A percentile compares a stretch with the other conserved stretches of the same genome.
These are phyloP conservation scores for Marsdenia floribunda DNA, from an alignment of 257 asterid species.

Conservation along the genomic window DNA sequence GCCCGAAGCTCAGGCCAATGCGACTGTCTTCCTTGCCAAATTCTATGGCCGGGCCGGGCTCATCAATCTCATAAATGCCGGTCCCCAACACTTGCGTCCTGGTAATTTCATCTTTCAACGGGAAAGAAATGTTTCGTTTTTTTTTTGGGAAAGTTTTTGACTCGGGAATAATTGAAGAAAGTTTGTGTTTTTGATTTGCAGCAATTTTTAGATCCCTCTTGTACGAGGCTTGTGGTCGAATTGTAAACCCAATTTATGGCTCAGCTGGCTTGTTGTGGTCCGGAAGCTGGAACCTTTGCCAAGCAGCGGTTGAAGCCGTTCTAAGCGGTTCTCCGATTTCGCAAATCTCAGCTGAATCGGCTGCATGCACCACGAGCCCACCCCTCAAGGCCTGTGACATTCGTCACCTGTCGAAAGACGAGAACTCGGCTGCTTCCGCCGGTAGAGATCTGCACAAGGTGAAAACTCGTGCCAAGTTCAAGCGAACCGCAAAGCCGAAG, in stretches of 20 bases:
- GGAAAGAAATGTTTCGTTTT: too few relatives aligned
- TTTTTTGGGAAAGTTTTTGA: neutral
- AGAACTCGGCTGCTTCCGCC: slow-evolving; percentile 4
- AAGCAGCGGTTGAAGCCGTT: slow-evolving; percentile 43
- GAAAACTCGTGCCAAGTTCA: slow-evolving; percentile 14
- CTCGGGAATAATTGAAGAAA: neutral
- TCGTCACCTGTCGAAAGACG: slow-evolving; percentile 31
- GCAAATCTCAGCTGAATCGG: slow-evolving; percentile 30
- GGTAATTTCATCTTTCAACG: slow-evolving; percentile 15
- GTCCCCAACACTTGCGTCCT: slow-evolving; percentile 31
- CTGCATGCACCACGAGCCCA: slow-evolving; percentile 22
- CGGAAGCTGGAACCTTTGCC: slow-evolving; percentile 39
- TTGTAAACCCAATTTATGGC: slow-evolving; percentile 38
- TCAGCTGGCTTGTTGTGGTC: slow-evolving; percentile 38
- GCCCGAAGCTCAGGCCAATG: slow-evolving; percentile 40
- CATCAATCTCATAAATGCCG: slow-evolving; percentile 38
- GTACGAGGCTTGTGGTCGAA: slow-evolving; percentile 43
- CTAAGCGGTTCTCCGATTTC: slow-evolving; percentile 30
- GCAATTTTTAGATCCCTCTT: slow-evolving; percentile 37
- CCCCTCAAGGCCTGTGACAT: slow-evolving; percentile 32
- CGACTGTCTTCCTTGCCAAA: slow-evolving; percentile 43
- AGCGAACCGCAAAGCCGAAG: slow-evolving; percentile 23
- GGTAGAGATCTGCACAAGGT: slow-evolving; percentile 23
- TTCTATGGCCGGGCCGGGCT: slow-evolving; percentile 52
- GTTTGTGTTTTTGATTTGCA: slow-evolving; percentile 8